These are phyloP conservation scores for Trypanosoma scelopori DNA, from an alignment of 208 protist species.

Conservation along the genomic window DNA sequence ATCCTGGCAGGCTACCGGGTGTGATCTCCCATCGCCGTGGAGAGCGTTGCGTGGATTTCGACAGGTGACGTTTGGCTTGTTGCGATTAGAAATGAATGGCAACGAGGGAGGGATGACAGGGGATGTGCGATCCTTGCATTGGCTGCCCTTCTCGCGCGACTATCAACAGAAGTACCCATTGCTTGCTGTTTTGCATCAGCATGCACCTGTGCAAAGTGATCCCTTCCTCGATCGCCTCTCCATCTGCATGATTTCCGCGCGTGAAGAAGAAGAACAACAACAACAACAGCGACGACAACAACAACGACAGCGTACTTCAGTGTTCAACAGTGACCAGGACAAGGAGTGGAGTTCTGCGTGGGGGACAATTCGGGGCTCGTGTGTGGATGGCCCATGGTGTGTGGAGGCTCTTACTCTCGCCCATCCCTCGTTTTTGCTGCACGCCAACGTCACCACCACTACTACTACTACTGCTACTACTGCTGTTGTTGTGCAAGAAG, in stretches of 20 bases:
- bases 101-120: neutral
- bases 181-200: constrained; percentile 40
- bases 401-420: constrained; percentile 31
- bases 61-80: constrained; percentile 7
- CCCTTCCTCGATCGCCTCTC: constrained; percentile 28
- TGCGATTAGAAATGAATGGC: constrained; percentile 5
- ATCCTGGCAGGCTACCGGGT: neutral
- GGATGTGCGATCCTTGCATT: constrained; percentile 34
- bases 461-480: too few species aligned
- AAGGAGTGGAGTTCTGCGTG: neutral
- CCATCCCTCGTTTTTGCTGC: constrained; percentile 34
- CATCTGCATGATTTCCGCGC: constrained; percentile 18
- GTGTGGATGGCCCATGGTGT: constrained; percentile 36
- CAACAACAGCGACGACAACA: neutral
- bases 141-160: constrained; percentile 39
- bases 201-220: constrained; percentile 21
- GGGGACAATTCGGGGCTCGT: constrained; percentile 16
- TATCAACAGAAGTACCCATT: constrained; percentile 32
- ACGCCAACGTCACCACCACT: neutral
- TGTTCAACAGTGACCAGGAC: neutral
- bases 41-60: constrained; percentile 18
- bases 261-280: neutral
- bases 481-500: neutral
- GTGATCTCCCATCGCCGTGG: constrained; percentile 9
- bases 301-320: neutral